Percentiles rank a stretch among this genome's conserved stretches.
Conservation (phyloP, 495 filamentous ascomycete species). For the Aspergillus affinis region DNA sequence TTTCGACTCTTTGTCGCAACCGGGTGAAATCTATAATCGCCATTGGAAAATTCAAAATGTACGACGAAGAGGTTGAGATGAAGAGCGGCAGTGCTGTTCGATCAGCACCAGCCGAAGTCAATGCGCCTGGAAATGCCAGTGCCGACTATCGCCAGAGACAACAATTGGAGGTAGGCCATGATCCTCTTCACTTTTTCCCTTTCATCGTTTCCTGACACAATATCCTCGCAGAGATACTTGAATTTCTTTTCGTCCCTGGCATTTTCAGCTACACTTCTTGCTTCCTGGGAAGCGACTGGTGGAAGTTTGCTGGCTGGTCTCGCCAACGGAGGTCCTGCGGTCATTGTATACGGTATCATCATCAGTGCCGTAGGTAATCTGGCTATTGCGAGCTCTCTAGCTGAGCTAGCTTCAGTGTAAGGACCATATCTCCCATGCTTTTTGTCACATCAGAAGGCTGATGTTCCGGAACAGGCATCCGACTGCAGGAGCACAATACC, state of each 20-base stretch:
- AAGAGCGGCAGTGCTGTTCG: constrained; percentile 23
- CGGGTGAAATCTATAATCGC: background rate
- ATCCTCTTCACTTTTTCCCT: too few relatives aligned
- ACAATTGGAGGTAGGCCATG: constrained; percentile 22
- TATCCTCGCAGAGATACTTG: constrained; percentile 32
- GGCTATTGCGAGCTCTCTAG: constrained; percentile 30
- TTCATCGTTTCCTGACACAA: constrained; percentile 1
- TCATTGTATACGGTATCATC: constrained; percentile 31
- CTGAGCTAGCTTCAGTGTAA: constrained; percentile 40
- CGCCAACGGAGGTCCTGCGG: constrained; percentile 32
- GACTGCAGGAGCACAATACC: constrained; percentile 45
- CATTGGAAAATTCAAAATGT: constrained; percentile 13
- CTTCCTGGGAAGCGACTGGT: constrained; percentile 37
- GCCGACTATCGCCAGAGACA: constrained; percentile 25
- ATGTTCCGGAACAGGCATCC: constrained; percentile 24
- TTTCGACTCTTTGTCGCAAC: constrained; percentile 2
- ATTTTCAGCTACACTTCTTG: constrained; percentile 33
- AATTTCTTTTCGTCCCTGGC: constrained; percentile 35
- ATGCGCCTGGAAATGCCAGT: constrained; percentile 16
- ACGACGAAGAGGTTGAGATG: constrained; percentile 23
- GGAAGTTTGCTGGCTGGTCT: constrained; percentile 27
- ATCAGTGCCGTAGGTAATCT: constrained; percentile 27
- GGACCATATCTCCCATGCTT: background rate
- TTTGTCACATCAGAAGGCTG: background rate
- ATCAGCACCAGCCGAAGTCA: constrained; percentile 17